Conservation (phyloP, 352 stramenopile genomes). For the Globisporangium sylvaticum region DNA sequence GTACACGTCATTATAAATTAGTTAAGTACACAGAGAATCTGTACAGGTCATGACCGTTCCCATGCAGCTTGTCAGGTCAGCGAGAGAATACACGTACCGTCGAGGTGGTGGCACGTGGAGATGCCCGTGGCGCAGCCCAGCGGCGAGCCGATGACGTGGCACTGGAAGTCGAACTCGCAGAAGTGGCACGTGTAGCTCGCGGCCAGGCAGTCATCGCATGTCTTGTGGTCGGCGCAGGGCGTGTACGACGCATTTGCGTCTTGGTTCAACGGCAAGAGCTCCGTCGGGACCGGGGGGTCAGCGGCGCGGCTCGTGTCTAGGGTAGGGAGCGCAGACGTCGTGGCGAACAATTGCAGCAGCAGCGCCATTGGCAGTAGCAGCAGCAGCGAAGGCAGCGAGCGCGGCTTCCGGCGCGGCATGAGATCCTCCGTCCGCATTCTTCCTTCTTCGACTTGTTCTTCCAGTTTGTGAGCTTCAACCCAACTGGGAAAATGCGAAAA, state of each 20-base stretch:
- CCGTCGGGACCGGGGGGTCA: not conserved
- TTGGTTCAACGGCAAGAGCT: not conserved
- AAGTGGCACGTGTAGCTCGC: constrained; percentile 79
- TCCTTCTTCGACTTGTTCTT: not conserved
- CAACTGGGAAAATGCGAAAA: not conserved
- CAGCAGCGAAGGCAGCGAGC: not conserved
- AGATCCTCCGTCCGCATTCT: not conserved
- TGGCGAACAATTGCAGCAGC: not conserved
- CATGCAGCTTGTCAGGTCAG: not conserved
- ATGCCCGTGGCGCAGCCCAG: constrained; percentile 67
- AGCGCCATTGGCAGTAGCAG: not conserved
- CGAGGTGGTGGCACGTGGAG: constrained; percentile 75
- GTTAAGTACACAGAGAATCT: not conserved
- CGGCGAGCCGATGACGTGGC: constrained; percentile 68
- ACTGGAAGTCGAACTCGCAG: constrained; percentile 81
- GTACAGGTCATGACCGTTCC: not conserved
- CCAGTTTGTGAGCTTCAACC: constrained; percentile 1
- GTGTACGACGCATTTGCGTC: constrained; percentile 13
- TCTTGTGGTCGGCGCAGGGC: constrained; percentile 48
- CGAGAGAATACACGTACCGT: constrained; percentile 30
- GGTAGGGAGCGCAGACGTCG: too few relatives aligned
- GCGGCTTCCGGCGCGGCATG: not conserved
- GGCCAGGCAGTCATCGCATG: constrained; percentile 74
- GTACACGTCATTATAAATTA: not conserved
- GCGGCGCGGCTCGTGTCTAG: not conserved